These are phyloP conservation scores for Physcomitrium patens DNA, from an alignment of 225 moss, liverwort and hornwort genomes.

Conservation along the genomic window DNA sequence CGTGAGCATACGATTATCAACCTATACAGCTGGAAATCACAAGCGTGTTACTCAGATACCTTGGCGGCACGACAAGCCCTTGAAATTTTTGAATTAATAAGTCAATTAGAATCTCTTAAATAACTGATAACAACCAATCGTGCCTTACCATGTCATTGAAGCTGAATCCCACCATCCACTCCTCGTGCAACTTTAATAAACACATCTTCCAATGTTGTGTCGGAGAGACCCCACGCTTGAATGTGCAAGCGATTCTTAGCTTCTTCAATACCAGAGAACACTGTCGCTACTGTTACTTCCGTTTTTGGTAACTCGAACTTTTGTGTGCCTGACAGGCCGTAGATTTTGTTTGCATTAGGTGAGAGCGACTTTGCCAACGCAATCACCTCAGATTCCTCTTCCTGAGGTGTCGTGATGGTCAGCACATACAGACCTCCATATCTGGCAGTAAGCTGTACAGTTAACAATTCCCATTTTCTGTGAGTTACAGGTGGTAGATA, in stretches of 20 bases:
- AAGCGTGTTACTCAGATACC: too few species aligned
- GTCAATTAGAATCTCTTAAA: too few species aligned
- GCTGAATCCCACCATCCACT: constrained; percentile 29
- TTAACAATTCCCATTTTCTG: background rate
- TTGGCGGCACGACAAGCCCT: background rate
- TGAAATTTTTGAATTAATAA: too few species aligned
- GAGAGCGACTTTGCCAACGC: constrained; percentile 53
- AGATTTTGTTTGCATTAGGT: constrained; percentile 60
- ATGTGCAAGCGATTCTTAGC: constrained; percentile 61
- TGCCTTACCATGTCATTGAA: constrained; percentile 14
- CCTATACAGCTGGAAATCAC: too few species aligned
- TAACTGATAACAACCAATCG: background rate
- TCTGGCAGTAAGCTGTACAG: constrained; percentile 72
- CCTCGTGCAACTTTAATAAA: constrained; percentile 82
- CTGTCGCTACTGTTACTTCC: constrained; percentile 65
- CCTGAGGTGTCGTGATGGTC: constrained; percentile 71
- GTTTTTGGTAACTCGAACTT: constrained; percentile 86
- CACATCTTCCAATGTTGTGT: constrained; percentile 91
- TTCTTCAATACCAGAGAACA: constrained; percentile 64
- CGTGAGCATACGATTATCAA: too few species aligned
- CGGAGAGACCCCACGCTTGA: constrained; percentile 93
- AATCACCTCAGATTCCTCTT: constrained; percentile 56
- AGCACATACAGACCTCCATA: constrained; percentile 85
- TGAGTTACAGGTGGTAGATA: background rate
- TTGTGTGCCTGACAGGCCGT: constrained; percentile 84